Percentiles rank a stretch among this genome's conserved stretches.
These are phyloP conservation scores for Ceriops decandra DNA, from an alignment of 345 rosid genomes.

Conservation along the genomic window DNA sequence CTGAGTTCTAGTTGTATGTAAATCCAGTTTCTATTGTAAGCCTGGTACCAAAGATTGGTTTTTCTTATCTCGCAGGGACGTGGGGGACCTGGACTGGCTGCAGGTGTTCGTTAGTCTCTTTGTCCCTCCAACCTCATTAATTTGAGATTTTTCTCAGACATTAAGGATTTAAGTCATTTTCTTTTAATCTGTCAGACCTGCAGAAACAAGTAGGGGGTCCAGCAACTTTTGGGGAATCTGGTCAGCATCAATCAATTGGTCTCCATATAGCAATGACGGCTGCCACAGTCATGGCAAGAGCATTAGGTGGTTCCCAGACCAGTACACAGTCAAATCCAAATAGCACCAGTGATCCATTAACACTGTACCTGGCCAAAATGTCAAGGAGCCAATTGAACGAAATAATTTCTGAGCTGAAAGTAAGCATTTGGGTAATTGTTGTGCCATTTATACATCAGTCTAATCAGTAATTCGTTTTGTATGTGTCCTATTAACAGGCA, in stretches of 20 bases:
- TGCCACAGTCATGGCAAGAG: slow-evolving; percentile 69
- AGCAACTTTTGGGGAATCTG: slow-evolving; percentile 41
- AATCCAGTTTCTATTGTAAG: slow-evolving; percentile 8
- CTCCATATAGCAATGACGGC: slow-evolving; percentile 73
- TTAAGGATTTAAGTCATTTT: background rate
- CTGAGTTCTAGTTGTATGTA: background rate
- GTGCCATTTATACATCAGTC: slow-evolving; percentile 6
- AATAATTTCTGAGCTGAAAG: slow-evolving; percentile 76
- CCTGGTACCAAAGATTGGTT: slow-evolving; percentile 9
- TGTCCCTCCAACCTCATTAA: background rate
- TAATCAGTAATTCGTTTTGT: slow-evolving; percentile 1
- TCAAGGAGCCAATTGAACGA: slow-evolving; percentile 82
- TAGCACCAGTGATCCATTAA: slow-evolving; percentile 72
- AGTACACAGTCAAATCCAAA: slow-evolving; percentile 48
- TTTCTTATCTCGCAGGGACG: slow-evolving; percentile 63
- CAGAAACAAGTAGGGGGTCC: slow-evolving; percentile 62
- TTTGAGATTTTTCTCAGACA: slow-evolving; percentile 6
- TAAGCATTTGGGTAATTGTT: slow-evolving; percentile 19
- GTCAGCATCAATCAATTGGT: slow-evolving; percentile 76
- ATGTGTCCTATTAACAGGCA: slow-evolving; percentile 40
- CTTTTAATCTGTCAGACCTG: slow-evolving; percentile 38
- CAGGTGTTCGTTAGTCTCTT: slow-evolving; percentile 50
- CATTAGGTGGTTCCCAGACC: slow-evolving; percentile 69
- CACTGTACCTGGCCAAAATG: slow-evolving; percentile 87
- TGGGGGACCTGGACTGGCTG: slow-evolving; percentile 73